Base-by-base conservation (phyloP, 768 basidiomycete genomes). In the Ramaria rubella region DNA sequence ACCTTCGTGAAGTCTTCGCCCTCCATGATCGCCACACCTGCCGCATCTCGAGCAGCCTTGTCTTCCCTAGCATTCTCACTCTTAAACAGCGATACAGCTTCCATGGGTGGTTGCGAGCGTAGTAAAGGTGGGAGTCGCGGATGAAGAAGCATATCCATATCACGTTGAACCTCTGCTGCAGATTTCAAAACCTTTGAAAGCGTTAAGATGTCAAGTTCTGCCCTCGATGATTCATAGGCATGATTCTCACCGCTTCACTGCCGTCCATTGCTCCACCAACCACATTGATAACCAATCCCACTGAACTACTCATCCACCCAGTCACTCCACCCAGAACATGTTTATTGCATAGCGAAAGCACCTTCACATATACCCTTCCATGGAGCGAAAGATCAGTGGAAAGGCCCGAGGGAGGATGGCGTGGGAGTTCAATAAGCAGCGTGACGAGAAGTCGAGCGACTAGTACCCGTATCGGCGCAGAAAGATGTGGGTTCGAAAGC, bases 91-190 rank as follows among this genome's bases (percentile, higher is more conserved):
- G 83, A 77, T 15, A 90, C 65, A 1, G 75, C 68, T 59, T 86
- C 86, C 11, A 86, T 65, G 29, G 78, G 73, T 15, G 88, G 87
- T 56, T 87, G 67, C 3, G 85, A 75, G 44, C 85, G 81, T 52
- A 90, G 74, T 12, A 89, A 69, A 7, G 90, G 86, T 8, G 91
- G 91, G 4, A 87, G 75, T 21, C 89, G 84, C 45, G 90, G 90
- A 63, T 93, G 91, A 11, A 94, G 65, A 23, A 91, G 70, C 26
- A 84, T 66, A 57, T 88, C 87, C 46, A 87, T 64, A 33, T 44
- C 33, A 14, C 59, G 52, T 6, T 38, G 17, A 21, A 45, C 24
- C 17, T 59, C 31, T 11, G 24, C 19, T 49, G 38, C 15, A 8
- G 19, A 36, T 19, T 49, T n/a, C 38, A 57, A 19, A 31, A 44